Conservation (phyloP, 345 rosid species). For the Heritiera littoralis region DNA sequence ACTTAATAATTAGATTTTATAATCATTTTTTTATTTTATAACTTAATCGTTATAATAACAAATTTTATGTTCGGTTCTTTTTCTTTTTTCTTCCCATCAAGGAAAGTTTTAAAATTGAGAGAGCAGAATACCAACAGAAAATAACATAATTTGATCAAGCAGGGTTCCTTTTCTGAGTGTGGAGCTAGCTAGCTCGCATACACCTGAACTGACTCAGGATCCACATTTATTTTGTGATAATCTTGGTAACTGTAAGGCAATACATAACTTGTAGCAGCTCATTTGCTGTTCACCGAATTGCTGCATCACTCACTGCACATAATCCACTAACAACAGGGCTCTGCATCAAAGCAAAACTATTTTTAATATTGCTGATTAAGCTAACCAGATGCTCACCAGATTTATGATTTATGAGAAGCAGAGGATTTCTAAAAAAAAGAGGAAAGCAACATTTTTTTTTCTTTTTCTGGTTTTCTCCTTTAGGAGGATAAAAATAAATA, state of each 20-base stretch:
- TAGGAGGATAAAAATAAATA: neutral
- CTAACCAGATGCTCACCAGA: neutral
- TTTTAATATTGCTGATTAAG: neutral
- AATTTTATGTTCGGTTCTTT: too few relatives aligned
- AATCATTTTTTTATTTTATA: too few relatives aligned
- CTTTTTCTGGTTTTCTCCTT: neutral
- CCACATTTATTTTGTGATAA: constrained; percentile 16
- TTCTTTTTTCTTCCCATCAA: too few relatives aligned
- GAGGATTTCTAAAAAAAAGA: too few relatives aligned
- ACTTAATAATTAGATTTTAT: too few relatives aligned
- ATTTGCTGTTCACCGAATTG: neutral
- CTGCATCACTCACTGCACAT: constrained; percentile 3
- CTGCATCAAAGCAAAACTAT: neutral
- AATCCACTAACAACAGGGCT: neutral
- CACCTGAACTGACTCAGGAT: constrained; percentile 13
- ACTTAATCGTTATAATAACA: too few relatives aligned
- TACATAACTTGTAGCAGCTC: neutral
- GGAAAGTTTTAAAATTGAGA: neutral
- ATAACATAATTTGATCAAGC: neutral
- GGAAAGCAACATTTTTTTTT: neutral
- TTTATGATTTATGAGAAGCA: too few relatives aligned
- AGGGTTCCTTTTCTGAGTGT: neutral
- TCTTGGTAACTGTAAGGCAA: neutral
- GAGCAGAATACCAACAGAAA: neutral
- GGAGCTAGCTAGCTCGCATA: constrained; percentile 14